Conservation (phyloP, 139 green algal genomes). For the Chlorella sorokiniana region DNA sequence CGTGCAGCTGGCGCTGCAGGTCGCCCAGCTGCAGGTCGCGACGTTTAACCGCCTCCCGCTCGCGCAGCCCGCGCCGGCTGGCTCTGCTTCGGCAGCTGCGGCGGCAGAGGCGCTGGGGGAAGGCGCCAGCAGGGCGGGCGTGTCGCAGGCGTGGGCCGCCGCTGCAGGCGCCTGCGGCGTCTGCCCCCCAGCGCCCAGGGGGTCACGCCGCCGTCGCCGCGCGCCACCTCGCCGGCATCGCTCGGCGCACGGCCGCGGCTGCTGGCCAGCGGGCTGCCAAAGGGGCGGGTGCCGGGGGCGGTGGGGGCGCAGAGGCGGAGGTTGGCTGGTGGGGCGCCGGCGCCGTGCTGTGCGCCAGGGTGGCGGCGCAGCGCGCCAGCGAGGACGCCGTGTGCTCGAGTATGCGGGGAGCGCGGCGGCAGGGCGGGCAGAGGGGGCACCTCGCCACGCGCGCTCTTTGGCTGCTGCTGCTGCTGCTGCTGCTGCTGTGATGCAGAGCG, state of each 20-base stretch:
- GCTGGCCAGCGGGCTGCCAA: conserved; percentile 25
- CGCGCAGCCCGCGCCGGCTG: background rate
- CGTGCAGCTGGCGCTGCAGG: background rate
- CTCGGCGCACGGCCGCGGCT: background rate
- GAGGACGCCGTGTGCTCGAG: conserved; percentile 20
- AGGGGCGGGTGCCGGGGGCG: background rate
- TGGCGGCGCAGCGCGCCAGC: conserved; percentile 13
- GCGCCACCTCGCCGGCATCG: background rate
- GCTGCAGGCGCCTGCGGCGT: background rate
- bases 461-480: background rate
- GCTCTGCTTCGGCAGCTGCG: too few species aligned
- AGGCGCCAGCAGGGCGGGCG: too few species aligned
- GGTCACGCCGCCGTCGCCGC: background rate
- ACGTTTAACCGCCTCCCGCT: background rate
- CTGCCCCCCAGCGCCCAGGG: conserved; percentile 19
- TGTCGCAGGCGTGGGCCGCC: background rate
- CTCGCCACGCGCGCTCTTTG: too few species aligned
- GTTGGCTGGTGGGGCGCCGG: background rate
- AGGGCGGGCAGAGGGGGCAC: too few species aligned
- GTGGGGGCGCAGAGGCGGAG: background rate
- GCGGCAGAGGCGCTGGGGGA: too few species aligned
- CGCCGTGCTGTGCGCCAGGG: background rate
- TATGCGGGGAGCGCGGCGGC: too few species aligned
- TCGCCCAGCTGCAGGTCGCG: background rate
- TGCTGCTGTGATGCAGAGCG: background rate